Base-by-base conservation (phyloP, 768 basidiomycete genomes). In the Macrolepiota fuliginosa region DNA sequence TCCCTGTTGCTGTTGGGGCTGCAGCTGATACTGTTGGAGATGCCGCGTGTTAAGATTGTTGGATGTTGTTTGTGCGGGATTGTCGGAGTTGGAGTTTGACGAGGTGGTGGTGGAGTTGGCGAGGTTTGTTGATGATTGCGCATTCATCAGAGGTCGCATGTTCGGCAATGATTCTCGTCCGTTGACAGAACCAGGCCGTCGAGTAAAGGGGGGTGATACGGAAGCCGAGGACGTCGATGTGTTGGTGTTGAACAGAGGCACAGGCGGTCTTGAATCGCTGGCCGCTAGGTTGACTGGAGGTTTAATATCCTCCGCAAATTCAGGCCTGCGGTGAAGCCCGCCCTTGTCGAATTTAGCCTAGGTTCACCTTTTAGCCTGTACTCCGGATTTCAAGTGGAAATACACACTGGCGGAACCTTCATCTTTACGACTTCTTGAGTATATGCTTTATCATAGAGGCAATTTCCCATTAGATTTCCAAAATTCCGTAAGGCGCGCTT, bases 401-500 rank as follows among this genome's bases (percentile, higher is more conserved):
- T 42, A 83, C 90, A 61, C 68, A 96, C 95, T 3, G 86, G 85
- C 32, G 84, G 83, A 0, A 92, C 86, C 71, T 93, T 96, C 65
- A 98, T 89, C 76, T 96, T 96, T 42, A 84, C 77, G 9, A 99
- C 80, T 69, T 96, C 91, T 52, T 89, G 83, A 0, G 91, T 83
- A 72, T 94, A 98, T 5, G 82, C 73, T 76, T 96, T 97, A 77
- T 98, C 97, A 68, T 98, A 98, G n/a, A 98, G 75, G 73, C 97
- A 99, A 68, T 97, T 96, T 1, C 97, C 97, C 15, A 98, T 80
- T 2, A 98, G 77, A 71, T 96, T 97, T 42, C 97, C 97, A 70
- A 98, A 99, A 65, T 87, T 93, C 25, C 94, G 82, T 9, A 99
- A 80, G 1, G 94, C 86, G 35, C 96, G 88, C 74, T 99, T 99